Base-by-base conservation (phyloP, 2,329 filamentous ascomycete genomes). In the Drechslerella stenobrocha region DNA sequence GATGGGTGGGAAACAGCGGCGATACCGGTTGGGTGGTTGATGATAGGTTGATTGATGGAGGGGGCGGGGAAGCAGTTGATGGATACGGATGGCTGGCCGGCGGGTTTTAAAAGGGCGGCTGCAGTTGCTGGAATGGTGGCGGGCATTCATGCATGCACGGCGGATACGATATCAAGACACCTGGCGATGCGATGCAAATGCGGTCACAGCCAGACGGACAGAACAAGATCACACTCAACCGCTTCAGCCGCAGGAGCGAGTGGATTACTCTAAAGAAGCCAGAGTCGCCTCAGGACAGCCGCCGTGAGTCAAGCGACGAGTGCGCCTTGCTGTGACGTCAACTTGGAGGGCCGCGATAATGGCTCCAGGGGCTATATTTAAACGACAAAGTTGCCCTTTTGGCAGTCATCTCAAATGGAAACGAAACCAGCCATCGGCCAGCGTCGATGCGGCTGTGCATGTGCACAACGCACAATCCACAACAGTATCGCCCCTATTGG, bases 161-260 rank as follows among this genome's bases (percentile, higher is more conserved):
- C n/a, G 23, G 32, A 30, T 32, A 24, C 26, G 20, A 50, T 51
- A 51, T 51, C 47, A 51, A 35, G 47, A 51, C 47, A 50, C 46
- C 23, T 26, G n/a, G 32, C n/a, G n/a, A n/a, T n/a, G n/a, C n/a
- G n/a, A n/a, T n/a, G n/a, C n/a, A n/a, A n/a, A n/a, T n/a, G n/a
- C n/a, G n/a, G n/a, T n/a, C n/a, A n/a, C n/a, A n/a, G n/a, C n/a
- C n/a, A n/a, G n/a, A n/a, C n/a, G n/a, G 60, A 44, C 35, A 6
- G 37, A 51, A 50, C 23, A 53, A n/a, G 2, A 1, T 15, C 30
- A 26, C 7, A 32, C 45, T 55, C 42, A 23, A 26, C 18, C 30
- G 24, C 55, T 60, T 67, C 63, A 67, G 63, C 63, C 63, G 52
- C 63, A 53, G 34, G 50, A 20, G 7, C 37, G 13, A 32, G 34